phyloP scores from a whole-genome alignment of 2,329 filamentous ascomycete genomes.

The Neofusicoccum kwambonambiense region DNA sequence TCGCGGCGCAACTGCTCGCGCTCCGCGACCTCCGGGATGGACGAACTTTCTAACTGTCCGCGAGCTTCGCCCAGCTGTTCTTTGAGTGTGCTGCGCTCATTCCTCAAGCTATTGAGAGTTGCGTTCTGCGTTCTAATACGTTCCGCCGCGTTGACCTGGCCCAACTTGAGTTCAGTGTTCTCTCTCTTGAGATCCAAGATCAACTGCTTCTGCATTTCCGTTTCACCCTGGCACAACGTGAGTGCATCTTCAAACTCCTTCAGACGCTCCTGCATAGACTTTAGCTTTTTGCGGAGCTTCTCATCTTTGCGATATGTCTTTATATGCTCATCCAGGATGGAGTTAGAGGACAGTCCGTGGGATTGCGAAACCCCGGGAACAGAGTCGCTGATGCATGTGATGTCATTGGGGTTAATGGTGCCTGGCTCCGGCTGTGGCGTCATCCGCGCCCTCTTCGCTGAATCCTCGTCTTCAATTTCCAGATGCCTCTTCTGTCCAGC shows the following conservation, averaged over 20 bases:
- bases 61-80: slow-evolving; percentile 6
- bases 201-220: not conserved
- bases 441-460: slow-evolving; percentile 27
- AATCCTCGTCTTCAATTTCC: slow-evolving; percentile 17
- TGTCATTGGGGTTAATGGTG: slow-evolving; percentile 1
- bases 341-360: not conserved
- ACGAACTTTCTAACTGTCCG: not conserved
- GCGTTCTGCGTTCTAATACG: slow-evolving; percentile 31
- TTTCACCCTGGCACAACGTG: slow-evolving; percentile 19
- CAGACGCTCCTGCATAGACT: slow-evolving; percentile 24
- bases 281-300: slow-evolving; percentile 24
- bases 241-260: slow-evolving; percentile 30
- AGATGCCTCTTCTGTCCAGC: slow-evolving; percentile 23
- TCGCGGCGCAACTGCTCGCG: slow-evolving; percentile 20
- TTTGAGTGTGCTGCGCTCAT: not conserved
- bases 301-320: slow-evolving; percentile 20
- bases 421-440: slow-evolving; percentile 10
- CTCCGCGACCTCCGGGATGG: slow-evolving; percentile 3
- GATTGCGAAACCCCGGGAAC: not conserved
- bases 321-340: not conserved
- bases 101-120: slow-evolving; percentile 26
- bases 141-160: not conserved
- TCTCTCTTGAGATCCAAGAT: slow-evolving; percentile 1
- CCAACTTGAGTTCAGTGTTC: not conserved
- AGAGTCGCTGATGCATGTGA: slow-evolving; percentile 8